Percentiles rank a stretch among this genome's conserved stretches.
Evolutionary conservation across 1,139 yeast species (phyloP).

Genomic region (Protomyces arabidopsidicola): DNA sequence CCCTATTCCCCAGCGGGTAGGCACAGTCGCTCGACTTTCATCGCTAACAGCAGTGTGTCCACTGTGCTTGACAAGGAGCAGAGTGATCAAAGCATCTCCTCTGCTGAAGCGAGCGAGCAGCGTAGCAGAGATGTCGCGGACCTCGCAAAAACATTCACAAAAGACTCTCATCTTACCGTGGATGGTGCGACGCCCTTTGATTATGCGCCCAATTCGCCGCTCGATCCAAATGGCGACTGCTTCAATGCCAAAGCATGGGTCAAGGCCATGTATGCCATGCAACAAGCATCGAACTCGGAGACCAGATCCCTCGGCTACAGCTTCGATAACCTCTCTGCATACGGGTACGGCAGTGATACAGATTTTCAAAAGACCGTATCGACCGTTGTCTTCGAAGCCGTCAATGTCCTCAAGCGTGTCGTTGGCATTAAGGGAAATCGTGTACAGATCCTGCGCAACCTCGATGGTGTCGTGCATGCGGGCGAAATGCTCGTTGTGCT

Average conservation of each 20-base stretch:
- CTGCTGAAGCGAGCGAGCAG: not conserved
- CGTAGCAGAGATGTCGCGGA: not conserved
- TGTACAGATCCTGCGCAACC: constrained; percentile 41
- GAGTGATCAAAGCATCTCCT: not conserved
- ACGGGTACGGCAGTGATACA: constrained; percentile 70
- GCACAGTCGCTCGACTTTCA: not conserved
- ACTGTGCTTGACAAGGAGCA: not conserved
- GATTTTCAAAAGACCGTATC: constrained; percentile 72
- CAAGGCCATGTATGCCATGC: constrained; percentile 57
- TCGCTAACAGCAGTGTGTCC: not conserved
- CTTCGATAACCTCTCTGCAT: constrained; percentile 63
- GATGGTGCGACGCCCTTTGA: constrained; percentile 29
- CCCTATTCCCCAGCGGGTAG: not conserved
- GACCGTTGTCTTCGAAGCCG: constrained; percentile 44
- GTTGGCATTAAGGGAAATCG: not conserved
- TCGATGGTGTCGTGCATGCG: constrained; percentile 46
- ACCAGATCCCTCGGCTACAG: constrained; percentile 64
- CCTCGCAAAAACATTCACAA: not conserved
- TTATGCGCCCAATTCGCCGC: constrained; percentile 42
- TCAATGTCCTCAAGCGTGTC: constrained; percentile 36
- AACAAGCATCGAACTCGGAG: constrained; percentile 57
- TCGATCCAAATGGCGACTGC: constrained; percentile 54
- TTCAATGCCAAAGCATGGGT: constrained; percentile 70
- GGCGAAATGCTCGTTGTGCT: constrained; percentile 56
- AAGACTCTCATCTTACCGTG: not conserved